Evolutionary conservation across 768 basidiomycete genomes (phyloP).

Genomic region (Cyclocybe cylindracea): DNA sequence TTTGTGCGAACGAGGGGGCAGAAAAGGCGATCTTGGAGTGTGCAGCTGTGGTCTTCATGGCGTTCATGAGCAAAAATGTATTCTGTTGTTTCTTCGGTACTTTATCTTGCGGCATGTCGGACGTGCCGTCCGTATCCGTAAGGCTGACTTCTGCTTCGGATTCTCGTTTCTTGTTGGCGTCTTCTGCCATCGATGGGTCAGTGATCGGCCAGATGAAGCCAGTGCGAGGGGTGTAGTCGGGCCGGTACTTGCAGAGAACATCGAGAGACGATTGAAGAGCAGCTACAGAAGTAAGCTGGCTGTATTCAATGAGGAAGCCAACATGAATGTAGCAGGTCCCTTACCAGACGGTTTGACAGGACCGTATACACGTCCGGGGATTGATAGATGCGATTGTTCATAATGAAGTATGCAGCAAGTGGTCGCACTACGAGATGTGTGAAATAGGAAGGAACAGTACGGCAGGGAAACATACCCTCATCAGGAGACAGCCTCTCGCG

Average conservation of each 20-base stretch:
- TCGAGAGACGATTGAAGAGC: slow-evolving; percentile 78
- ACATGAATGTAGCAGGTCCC: slow-evolving; percentile 15
- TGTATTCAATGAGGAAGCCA: slow-evolving; percentile 3
- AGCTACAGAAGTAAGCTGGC: slow-evolving; percentile 66
- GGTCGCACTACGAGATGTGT: slow-evolving; percentile 55
- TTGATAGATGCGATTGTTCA: slow-evolving; percentile 88
- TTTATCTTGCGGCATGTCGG: slow-evolving; percentile 20
- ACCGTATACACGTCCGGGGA: slow-evolving; percentile 84
- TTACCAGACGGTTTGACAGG: slow-evolving; percentile 80
- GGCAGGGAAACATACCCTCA: slow-evolving; percentile 57
- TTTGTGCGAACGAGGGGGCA: slow-evolving; percentile 31
- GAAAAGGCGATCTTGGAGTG: slow-evolving; percentile 61
- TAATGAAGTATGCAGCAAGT: slow-evolving; percentile 82
- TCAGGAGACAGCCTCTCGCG: slow-evolving; percentile 81
- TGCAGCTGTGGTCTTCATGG: slow-evolving; percentile 77
- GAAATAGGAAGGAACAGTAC: neutral
- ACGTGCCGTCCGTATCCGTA: slow-evolving; percentile 11
- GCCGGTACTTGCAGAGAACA: slow-evolving; percentile 69
- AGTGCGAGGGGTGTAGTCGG: slow-evolving; percentile 81
- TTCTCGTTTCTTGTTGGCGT: slow-evolving; percentile 23
- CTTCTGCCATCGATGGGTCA: slow-evolving; percentile 46
- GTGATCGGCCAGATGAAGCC: slow-evolving; percentile 86
- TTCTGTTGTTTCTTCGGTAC: slow-evolving; percentile 64
- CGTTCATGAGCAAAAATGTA: slow-evolving; percentile 66
- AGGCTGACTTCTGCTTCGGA: slow-evolving; percentile 18